These are phyloP conservation scores for Saccharomycopsis sp. DNA, from an alignment of 805 yeast species.

Conservation along the genomic window DNA sequence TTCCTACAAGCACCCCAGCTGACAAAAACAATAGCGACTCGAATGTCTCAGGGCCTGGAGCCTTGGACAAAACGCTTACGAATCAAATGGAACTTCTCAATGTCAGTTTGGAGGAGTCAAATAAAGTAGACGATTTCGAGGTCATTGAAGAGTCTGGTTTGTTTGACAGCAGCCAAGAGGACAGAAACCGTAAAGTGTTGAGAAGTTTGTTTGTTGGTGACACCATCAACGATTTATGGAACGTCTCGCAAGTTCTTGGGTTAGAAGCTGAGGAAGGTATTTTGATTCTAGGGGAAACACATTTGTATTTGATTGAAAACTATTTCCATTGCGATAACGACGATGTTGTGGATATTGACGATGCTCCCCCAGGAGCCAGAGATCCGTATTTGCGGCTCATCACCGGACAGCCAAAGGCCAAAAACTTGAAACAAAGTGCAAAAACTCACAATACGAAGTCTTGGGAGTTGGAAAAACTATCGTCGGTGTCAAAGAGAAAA, in stretches of 20 bases:
- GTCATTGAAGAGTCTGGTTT: conserved; percentile 36
- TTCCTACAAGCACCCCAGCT: conserved; percentile 27
- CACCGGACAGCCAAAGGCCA: conserved; percentile 37
- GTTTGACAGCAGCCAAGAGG: conserved; percentile 41
- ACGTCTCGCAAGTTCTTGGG: conserved; percentile 69
- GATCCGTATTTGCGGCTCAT: conserved; percentile 67
- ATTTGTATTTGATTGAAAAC: conserved; percentile 62
- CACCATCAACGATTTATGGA: conserved; percentile 63
- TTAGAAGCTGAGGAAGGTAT: conserved; percentile 72
- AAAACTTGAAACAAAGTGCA: conserved; percentile 23
- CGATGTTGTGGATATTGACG: conserved; percentile 55
- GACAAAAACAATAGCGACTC: not conserved
- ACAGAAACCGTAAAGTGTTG: conserved; percentile 67
- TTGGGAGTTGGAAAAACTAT: conserved; percentile 57
- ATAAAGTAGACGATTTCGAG: conserved; percentile 33
- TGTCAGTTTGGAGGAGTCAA: conserved; percentile 23
- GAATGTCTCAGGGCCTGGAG: not conserved
- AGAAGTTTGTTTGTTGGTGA: conserved; percentile 66
- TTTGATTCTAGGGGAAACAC: conserved; percentile 58
- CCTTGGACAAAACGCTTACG: conserved; percentile 12
- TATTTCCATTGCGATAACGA: conserved; percentile 51
- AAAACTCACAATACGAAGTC: conserved; percentile 41
- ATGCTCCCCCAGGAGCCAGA: conserved; percentile 53
- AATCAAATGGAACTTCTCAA: conserved; percentile 21
- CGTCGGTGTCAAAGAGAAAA: conserved; percentile 65